These are phyloP conservation scores for Trypethelium eluteriae DNA, from an alignment of 495 filamentous ascomycete species.

Conservation along the genomic window DNA sequence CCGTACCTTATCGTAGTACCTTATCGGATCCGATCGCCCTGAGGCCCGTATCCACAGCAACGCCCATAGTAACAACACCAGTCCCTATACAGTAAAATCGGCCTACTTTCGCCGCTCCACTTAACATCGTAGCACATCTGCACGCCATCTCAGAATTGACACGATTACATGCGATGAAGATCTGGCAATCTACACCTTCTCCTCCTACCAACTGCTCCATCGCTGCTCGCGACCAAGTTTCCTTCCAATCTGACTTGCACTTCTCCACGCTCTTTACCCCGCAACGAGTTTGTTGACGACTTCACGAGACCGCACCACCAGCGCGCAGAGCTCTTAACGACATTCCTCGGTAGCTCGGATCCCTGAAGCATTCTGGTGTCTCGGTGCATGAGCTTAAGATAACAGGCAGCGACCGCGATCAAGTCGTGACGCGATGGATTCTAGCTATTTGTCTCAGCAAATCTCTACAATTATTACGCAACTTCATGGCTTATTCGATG, in stretches of 20 bases:
- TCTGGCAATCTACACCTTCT: background rate
- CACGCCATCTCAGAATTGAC: slow-evolving; percentile 1
- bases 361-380: background rate
- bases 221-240: slow-evolving; percentile 1
- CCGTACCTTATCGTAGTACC: too few species aligned
- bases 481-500: slow-evolving; percentile 88
- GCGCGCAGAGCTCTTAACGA: background rate
- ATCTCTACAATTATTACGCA: slow-evolving; percentile 85
- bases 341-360: slow-evolving; percentile 3
- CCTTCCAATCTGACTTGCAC: slow-evolving; percentile 1
- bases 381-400: slow-evolving; percentile 27
- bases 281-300: background rate
- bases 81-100: background rate
- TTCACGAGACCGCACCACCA: background rate
- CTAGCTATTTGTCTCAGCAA: slow-evolving; percentile 83
- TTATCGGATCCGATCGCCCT: too few species aligned
- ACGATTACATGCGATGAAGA: background rate
- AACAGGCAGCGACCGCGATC: slow-evolving; percentile 18
- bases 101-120: background rate
- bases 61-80: background rate
- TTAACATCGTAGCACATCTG: slow-evolving; percentile 1
- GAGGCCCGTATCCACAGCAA: background rate
- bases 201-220: background rate
- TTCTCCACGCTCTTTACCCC: slow-evolving; percentile 7
- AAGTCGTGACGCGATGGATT: slow-evolving; percentile 57